Conservation (phyloP, 2,329 filamentous ascomycete genomes). For the Fusarium sp. region DNA sequence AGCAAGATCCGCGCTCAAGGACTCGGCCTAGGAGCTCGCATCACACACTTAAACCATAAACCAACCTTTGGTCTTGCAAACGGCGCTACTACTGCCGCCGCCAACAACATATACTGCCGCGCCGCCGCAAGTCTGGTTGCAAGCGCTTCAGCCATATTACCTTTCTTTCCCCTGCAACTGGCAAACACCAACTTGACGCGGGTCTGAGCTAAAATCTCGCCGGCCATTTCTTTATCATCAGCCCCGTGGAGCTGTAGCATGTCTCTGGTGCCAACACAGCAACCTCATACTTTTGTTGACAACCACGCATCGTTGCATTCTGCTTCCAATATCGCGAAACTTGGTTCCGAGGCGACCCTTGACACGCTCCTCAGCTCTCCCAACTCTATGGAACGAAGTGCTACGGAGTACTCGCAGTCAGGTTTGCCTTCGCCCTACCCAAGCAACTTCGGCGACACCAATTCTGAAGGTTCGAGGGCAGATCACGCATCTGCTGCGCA, state of each 20-base stretch:
- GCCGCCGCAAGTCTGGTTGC: conserved; percentile 49
- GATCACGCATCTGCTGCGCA: conserved; percentile 95
- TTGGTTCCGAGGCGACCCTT: conserved; percentile 46
- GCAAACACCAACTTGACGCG: conserved; percentile 49
- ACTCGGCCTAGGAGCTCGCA: conserved; percentile 50
- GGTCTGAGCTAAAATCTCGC: conserved; percentile 51
- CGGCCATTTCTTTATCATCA: conserved; percentile 46
- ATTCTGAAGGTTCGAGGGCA: conserved; percentile 88
- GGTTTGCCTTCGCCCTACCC: conserved; percentile 83
- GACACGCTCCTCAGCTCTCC: conserved; percentile 42
- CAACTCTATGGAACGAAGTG: conserved; percentile 69
- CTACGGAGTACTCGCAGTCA: conserved; percentile 85
- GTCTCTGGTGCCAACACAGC: conserved; percentile 51
- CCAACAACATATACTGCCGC: conserved; percentile 53
- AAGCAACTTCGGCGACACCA: conserved; percentile 72
- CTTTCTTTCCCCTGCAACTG: conserved; percentile 45
- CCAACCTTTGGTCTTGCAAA: conserved; percentile 46
- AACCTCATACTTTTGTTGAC: conserved; percentile 49
- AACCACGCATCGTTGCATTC: conserved; percentile 41
- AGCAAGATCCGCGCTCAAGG: conserved; percentile 51
- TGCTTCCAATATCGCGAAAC: conserved; percentile 35
- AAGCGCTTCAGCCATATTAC: conserved; percentile 48
- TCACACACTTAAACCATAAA: conserved; percentile 50
- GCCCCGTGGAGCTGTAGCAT: conserved; percentile 50
- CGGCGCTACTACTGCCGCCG: conserved; percentile 51